These are phyloP conservation scores for Mucuna pruriens DNA, from an alignment of 306 rosid genomes.

Conservation along the genomic window DNA sequence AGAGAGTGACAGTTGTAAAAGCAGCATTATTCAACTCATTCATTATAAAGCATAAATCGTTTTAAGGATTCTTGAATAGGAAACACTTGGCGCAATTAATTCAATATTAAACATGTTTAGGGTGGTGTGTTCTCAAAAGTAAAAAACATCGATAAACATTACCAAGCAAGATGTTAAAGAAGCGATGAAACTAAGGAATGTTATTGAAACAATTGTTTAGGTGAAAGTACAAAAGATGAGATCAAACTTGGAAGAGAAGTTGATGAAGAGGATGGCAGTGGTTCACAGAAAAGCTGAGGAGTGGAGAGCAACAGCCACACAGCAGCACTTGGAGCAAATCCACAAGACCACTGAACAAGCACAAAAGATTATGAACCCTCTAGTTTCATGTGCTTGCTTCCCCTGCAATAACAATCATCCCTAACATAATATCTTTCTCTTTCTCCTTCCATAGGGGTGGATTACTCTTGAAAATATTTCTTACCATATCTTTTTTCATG, in stretches of 20 bases:
- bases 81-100: no score
- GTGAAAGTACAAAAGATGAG: slow-evolving; percentile 92
- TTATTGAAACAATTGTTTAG: slow-evolving; percentile 39
- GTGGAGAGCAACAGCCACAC: slow-evolving; percentile 68
- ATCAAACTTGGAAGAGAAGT: slow-evolving; percentile 85
- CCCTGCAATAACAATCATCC: slow-evolving; percentile 61
- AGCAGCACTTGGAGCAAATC: slow-evolving; percentile 76
- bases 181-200: background rate
- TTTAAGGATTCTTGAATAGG: background rate
- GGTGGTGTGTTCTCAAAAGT: background rate
- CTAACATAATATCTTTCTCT: background rate
- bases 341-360: slow-evolving; percentile 61
- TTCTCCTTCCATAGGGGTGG: background rate
- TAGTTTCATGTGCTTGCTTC: slow-evolving; percentile 81
- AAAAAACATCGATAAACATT: slow-evolving; percentile 18
- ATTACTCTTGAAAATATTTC: background rate
- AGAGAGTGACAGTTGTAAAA: background rate
- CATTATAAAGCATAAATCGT: background rate
- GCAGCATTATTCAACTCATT: background rate
- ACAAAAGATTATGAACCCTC: slow-evolving; percentile 55
- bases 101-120: background rate
- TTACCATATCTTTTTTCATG: background rate
- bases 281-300: slow-evolving; percentile 94
- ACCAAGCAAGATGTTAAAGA: slow-evolving; percentile 21
- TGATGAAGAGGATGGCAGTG: slow-evolving; percentile 81